These are phyloP conservation scores for Megacollybia marginata DNA, from an alignment of 768 basidiomycete species.

Conservation along the genomic window DNA sequence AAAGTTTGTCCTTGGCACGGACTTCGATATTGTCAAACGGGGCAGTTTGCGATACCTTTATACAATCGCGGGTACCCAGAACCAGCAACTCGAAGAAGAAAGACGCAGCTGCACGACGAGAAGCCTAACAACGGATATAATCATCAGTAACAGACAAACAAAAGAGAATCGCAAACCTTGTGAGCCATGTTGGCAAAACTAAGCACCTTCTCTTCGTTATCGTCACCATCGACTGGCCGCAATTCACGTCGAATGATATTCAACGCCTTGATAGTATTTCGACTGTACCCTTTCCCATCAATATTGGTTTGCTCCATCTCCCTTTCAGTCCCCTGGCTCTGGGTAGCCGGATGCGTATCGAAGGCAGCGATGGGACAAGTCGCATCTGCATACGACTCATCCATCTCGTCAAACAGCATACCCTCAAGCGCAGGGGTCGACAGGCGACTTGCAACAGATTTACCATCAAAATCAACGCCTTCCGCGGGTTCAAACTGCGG, in stretches of 20 bases:
- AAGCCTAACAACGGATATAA: slow-evolving; percentile 59
- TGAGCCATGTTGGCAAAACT: slow-evolving; percentile 76
- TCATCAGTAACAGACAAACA: slow-evolving; percentile 1
- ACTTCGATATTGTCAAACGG: slow-evolving; percentile 87
- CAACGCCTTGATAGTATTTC: slow-evolving; percentile 83
- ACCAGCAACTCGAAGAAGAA: slow-evolving; percentile 99
- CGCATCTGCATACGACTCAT: slow-evolving; percentile 61
- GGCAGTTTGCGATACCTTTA: slow-evolving; percentile 66
- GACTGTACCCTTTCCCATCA: slow-evolving; percentile 75
- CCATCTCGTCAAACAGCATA: slow-evolving; percentile 42
- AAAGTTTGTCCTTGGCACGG: slow-evolving; percentile 74
- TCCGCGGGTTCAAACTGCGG: slow-evolving; percentile 39
- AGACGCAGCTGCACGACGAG: slow-evolving; percentile 84
- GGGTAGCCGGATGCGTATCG: slow-evolving; percentile 52
- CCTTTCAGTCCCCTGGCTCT: slow-evolving; percentile 34
- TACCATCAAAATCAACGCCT: slow-evolving; percentile 28
- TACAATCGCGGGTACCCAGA: slow-evolving; percentile 85
- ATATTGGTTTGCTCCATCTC: slow-evolving; percentile 31
- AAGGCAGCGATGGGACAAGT: slow-evolving; percentile 78
- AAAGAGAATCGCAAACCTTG: slow-evolving; percentile 43
- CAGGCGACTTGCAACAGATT: slow-evolving; percentile 49
- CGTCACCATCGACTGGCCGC: slow-evolving; percentile 40
- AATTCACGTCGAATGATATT: slow-evolving; percentile 69
- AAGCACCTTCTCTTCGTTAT: slow-evolving; percentile 49
- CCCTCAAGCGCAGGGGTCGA: slow-evolving; percentile 63